Percentiles rank a stretch among this genome's conserved stretches.
These are phyloP conservation scores for Colletotrichum noveboracense DNA, from an alignment of 2,329 filamentous ascomycete genomes.

Conservation along the genomic window DNA sequence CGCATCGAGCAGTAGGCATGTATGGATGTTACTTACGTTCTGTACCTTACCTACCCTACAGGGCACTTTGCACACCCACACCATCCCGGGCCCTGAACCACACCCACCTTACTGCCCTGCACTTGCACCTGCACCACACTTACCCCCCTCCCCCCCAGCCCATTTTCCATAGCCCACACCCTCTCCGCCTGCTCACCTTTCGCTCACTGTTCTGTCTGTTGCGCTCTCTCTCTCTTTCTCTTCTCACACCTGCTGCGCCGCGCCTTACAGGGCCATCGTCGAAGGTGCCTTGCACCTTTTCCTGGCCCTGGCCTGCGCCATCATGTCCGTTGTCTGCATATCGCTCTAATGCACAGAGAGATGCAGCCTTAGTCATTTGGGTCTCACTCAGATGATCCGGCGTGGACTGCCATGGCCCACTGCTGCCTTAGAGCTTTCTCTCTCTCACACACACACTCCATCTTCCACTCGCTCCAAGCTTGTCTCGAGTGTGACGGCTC, in stretches of 20 bases:
- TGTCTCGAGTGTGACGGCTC: conserved; percentile 30
- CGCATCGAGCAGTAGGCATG: background rate
- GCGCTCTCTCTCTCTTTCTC: background rate
- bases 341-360: conserved; percentile 25
- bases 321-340: conserved; percentile 20
- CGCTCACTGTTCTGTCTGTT: background rate
- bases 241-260: conserved; percentile 20
- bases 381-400: conserved; percentile 22
- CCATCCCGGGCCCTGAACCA: background rate
- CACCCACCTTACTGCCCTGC: background rate
- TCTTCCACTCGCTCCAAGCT: conserved; percentile 25
- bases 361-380: conserved; percentile 27
- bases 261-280: conserved; percentile 16
- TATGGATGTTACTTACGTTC: background rate
- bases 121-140: background rate
- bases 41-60: background rate
- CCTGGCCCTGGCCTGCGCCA: conserved; percentile 26
- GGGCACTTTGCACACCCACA: background rate
- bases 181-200: conserved; percentile 3
- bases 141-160: conserved; percentile 25
- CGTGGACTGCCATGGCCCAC: conserved; percentile 16
- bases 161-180: conserved; percentile 27
- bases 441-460: conserved; percentile 27
- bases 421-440: conserved; percentile 18
- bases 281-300: conserved; percentile 27